A percentile compares a stretch with the other conserved stretches of the same genome.
phyloP scores from a whole-genome alignment of 495 filamentous ascomycete genomes.

The Barbatosphaeria neglecta region DNA sequence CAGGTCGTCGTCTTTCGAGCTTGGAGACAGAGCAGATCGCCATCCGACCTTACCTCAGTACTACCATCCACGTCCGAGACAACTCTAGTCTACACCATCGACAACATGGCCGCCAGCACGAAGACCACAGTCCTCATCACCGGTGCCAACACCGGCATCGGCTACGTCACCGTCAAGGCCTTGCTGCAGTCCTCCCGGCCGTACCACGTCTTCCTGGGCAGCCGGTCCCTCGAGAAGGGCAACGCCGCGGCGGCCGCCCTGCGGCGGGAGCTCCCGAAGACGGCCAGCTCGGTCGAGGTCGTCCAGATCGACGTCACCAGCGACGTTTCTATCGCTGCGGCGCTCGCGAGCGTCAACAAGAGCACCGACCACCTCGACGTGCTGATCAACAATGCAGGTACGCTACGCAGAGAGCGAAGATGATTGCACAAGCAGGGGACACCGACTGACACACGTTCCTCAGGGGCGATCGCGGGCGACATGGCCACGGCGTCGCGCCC shows the following conservation, averaged over 20 bases:
- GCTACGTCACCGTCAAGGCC: conserved; percentile 31
- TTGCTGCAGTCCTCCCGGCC: conserved; percentile 16
- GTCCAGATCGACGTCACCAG: conserved; percentile 36
- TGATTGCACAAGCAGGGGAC: too few species aligned
- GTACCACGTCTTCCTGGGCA: conserved; percentile 33
- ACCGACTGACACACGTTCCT: too few species aligned
- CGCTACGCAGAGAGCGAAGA: too few species aligned
- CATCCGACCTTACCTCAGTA: too few species aligned
- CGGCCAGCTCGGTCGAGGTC: conserved; percentile 16
- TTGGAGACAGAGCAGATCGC: too few species aligned
- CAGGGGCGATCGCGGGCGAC: not conserved
- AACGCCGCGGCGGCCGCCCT: conserved; percentile 24
- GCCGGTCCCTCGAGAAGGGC: conserved; percentile 30
- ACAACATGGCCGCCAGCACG: conserved; percentile 1
- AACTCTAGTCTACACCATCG: too few species aligned
- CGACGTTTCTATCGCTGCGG: conserved; percentile 26
- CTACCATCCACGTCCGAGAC: too few species aligned
- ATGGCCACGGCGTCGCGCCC: too few species aligned
- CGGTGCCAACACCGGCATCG: conserved; percentile 35
- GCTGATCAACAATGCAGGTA: conserved; percentile 38
- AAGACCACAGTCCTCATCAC: conserved; percentile 18
- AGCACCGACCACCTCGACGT: conserved; percentile 29
- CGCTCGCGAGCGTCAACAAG: conserved; percentile 16
- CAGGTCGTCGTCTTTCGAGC: too few species aligned
- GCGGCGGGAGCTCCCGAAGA: conserved; percentile 4